phyloP scores from a whole-genome alignment of 768 basidiomycete species.

The Russula sp. region DNA sequence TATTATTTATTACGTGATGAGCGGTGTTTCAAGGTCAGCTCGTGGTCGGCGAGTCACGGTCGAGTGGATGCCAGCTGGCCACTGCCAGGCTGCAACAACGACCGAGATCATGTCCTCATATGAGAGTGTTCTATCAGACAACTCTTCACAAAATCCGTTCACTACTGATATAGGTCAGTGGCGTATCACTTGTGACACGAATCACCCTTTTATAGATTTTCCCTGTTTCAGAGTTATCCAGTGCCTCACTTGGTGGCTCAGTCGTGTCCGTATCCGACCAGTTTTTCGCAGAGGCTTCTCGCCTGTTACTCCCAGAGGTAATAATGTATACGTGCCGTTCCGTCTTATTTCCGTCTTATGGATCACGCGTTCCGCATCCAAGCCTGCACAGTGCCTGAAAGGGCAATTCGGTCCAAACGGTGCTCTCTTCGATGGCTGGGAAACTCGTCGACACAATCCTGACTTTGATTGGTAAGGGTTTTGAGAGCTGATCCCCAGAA shows the following conservation, averaged over 20 bases:
- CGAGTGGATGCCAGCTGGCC: neutral
- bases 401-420: slow-evolving; percentile 98
- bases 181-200: neutral
- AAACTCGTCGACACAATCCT: slow-evolving; percentile 84
- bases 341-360: neutral
- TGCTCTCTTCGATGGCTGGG: slow-evolving; percentile 93
- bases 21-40: neutral
- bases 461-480: slow-evolving; percentile 71
- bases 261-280: slow-evolving; percentile 84
- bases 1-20: neutral
- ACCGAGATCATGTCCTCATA: neutral
- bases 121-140: neutral
- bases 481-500: neutral
- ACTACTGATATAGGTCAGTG: slow-evolving; percentile 45
- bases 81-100: neutral
- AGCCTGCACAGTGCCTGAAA: slow-evolving; percentile 86
- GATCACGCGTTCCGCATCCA: neutral
- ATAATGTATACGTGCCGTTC: slow-evolving; percentile 7
- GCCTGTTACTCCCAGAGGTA: slow-evolving; percentile 81
- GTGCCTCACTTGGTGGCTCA: slow-evolving; percentile 71
- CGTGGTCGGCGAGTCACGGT: neutral
- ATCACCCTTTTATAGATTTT: neutral
- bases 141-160: slow-evolving; percentile 33
- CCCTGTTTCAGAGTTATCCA: slow-evolving; percentile 71
- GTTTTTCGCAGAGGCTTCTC: slow-evolving; percentile 85